Conservation (phyloP, 2,329 filamentous ascomycete genomes). For the Colletotrichum sidae region DNA sequence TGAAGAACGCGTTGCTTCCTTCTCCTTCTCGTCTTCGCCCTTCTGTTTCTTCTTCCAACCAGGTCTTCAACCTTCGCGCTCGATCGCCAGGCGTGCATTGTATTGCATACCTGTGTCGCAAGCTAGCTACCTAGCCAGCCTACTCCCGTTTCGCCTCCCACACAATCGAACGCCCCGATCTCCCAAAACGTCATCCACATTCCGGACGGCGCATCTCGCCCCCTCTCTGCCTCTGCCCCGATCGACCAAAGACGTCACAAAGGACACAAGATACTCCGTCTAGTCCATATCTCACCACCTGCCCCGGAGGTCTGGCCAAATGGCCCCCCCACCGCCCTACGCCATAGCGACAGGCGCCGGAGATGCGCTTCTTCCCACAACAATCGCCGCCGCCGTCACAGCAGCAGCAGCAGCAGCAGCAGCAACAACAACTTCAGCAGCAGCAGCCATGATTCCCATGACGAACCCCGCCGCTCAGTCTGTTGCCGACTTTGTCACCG, state of each 20-base stretch:
- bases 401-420: slow-evolving; percentile 27
- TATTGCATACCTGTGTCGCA: slow-evolving; percentile 19
- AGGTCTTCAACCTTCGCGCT: not conserved
- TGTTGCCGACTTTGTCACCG: slow-evolving; percentile 43
- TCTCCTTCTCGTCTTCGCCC: not conserved
- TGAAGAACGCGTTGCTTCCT: slow-evolving; percentile 17
- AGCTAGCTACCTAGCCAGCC: not conserved
- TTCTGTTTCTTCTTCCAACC: slow-evolving; percentile 3
- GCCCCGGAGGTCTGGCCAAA: slow-evolving; percentile 13
- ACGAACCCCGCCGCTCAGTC: slow-evolving; percentile 32
- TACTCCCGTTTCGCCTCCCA: slow-evolving; percentile 11
- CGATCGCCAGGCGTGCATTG: not conserved
- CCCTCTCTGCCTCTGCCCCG: not conserved
- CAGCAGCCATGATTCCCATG: slow-evolving; percentile 28
- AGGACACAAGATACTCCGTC: slow-evolving; percentile 16
- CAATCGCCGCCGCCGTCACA: slow-evolving; percentile 28
- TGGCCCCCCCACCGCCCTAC: slow-evolving; percentile 36
- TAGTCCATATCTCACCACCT: slow-evolving; percentile 23
- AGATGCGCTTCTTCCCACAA: slow-evolving; percentile 30
- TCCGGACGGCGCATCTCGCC: slow-evolving; percentile 23
- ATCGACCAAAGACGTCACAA: slow-evolving; percentile 28
- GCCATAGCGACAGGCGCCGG: slow-evolving; percentile 33
- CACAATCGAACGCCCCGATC: slow-evolving; percentile 7
- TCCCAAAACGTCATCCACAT: slow-evolving; percentile 35
- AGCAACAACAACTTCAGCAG: slow-evolving; percentile 8